Evolutionary conservation across 306 rosid genomes (phyloP).

Genomic region (Dalbergia oliveri): DNA sequence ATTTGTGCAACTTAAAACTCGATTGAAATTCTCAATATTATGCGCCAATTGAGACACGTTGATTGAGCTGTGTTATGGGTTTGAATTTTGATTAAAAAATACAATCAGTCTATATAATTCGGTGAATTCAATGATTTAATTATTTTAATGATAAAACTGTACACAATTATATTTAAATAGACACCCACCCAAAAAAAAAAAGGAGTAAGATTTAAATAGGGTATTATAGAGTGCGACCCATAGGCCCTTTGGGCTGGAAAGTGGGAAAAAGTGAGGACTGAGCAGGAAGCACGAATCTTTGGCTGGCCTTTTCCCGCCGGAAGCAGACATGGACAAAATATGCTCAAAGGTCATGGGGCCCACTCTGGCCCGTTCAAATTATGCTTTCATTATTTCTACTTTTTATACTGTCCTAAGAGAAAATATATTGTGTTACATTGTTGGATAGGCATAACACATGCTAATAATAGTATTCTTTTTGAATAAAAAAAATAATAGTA

Average conservation of each 20-base stretch:
- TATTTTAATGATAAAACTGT: neutral
- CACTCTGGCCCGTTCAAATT: conserved; percentile 42
- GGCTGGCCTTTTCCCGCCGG: conserved; percentile 56
- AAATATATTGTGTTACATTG: neutral
- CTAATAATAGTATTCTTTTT: no score
- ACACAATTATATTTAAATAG: no score
- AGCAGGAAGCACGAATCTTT: conserved; percentile 23
- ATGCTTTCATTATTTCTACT: conserved; percentile 14
- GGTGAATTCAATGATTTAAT: neutral
- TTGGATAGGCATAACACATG: neutral
- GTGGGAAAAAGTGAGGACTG: conserved; percentile 11
- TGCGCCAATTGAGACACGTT: neutral
- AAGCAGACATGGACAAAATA: conserved; percentile 39
- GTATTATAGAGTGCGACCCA: no score
- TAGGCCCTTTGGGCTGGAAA: neutral
- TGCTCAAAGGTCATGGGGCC: conserved; percentile 33
- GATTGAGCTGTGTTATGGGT: neutral
- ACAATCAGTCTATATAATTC: neutral
- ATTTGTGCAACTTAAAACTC: neutral
- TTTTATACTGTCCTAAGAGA: neutral
- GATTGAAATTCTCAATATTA: no score
- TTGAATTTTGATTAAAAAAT: neutral
- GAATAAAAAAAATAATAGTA: no score
- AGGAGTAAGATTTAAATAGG: no score
- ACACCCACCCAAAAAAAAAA: no score